phyloP scores from a whole-genome alignment of 2,329 filamentous ascomycete genomes.

The Pseudopithomyces chartarum region DNA sequence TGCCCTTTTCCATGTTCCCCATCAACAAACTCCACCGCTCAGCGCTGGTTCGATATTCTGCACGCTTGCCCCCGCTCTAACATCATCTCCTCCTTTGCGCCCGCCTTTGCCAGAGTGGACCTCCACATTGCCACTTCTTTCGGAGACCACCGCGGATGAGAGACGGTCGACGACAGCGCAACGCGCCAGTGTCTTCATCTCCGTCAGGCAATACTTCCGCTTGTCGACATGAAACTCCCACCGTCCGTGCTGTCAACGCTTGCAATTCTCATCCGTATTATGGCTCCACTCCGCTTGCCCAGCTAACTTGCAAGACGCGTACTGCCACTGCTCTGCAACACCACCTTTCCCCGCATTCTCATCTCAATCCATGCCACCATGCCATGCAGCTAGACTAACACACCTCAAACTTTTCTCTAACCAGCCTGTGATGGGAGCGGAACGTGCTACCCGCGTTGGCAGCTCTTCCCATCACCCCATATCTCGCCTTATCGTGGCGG shows the following conservation, averaged over 20 bases:
- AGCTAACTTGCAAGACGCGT: background rate
- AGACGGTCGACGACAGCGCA: background rate
- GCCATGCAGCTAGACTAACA: conserved; percentile 24
- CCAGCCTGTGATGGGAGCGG: background rate
- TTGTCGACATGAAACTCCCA: conserved; percentile 18
- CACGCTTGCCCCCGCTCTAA: conserved; percentile 4
- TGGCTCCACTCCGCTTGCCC: conserved; percentile 1
- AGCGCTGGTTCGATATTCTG: background rate
- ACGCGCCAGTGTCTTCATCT: background rate
- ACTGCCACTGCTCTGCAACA: conserved; percentile 13
- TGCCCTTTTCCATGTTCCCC: conserved; percentile 17
- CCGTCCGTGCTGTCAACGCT: conserved; percentile 14
- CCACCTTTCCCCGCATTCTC: conserved; percentile 40
- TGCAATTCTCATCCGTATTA: conserved; percentile 7
- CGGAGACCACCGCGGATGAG: background rate
- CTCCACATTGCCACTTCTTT: background rate
- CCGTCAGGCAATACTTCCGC: background rate
- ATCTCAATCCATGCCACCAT: conserved; percentile 13
- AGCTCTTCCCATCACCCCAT: background rate
- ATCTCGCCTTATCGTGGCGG: background rate
- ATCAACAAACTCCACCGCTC: conserved; percentile 3
- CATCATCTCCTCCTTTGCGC: background rate
- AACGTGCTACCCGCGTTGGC: background rate
- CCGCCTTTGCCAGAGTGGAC: background rate
- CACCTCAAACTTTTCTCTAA: conserved; percentile 14